Conservation (phyloP, 148 eudicot genomes). For the Rhododendron ovatum region DNA sequence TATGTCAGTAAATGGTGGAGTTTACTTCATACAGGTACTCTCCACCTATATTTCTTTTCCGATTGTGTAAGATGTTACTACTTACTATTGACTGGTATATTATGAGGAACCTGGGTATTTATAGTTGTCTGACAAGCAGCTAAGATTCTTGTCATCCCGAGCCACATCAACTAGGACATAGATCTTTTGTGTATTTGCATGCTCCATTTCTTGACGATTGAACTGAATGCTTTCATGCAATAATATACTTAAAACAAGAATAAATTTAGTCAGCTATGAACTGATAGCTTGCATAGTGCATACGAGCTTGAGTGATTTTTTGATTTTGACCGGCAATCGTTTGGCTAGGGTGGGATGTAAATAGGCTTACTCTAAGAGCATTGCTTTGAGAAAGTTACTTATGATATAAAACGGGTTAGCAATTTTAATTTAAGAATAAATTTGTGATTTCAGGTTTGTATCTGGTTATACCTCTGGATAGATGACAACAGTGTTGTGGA, state of each 20-base stretch:
- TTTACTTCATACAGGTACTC: conserved; percentile 74
- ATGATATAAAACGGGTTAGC: background rate
- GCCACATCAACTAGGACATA: background rate
- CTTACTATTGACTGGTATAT: background rate
- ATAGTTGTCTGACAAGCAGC: background rate
- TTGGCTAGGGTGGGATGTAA: background rate
- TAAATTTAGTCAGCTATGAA: background rate
- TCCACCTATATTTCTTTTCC: background rate
- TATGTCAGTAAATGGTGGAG: conserved; percentile 49
- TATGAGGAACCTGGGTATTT: background rate
- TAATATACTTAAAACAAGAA: background rate
- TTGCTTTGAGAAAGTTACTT: background rate
- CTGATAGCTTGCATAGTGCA: background rate
- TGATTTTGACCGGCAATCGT: background rate
- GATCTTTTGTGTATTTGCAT: background rate
- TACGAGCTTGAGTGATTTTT: background rate
- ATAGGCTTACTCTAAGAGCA: background rate
- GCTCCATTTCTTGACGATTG: background rate
- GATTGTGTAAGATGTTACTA: background rate
- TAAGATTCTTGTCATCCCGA: background rate
- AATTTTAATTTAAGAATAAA: background rate
- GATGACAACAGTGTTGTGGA: conserved; percentile 51
- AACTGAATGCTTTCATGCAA: background rate
- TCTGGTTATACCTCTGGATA: conserved; percentile 74
- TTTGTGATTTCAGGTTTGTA: conserved; percentile 49